Evolutionary conservation across 1,284 basidiomycete genomes (phyloP), one percentile per base, ranked within the genome.

Genomic region (Ustilago bromivora): DNA sequence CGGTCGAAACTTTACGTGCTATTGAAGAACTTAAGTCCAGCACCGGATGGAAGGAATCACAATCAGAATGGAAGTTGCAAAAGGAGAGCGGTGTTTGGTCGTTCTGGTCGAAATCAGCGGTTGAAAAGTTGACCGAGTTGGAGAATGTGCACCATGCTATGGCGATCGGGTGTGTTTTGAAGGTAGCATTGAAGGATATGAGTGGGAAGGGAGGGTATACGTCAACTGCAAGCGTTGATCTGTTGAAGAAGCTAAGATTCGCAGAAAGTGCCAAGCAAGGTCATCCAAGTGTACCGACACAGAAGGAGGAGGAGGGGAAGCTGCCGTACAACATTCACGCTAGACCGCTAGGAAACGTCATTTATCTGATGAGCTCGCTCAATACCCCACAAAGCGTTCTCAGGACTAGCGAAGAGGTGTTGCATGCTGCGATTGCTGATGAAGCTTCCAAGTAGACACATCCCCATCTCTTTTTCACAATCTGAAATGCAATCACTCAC

Each of bases 351-450:
- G 96, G 96, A 0, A 92, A 97, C 81, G 92, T 98, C 11, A 92
- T 93, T 12, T 99, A 99, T 87, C 92, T 98, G 86, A 98, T 99
- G 90, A 92, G 92, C 7, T 96, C 93, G 87, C 89, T 98, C 51
- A 95, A 95, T 82, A 94, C 93, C 19, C 78, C 83, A 3, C 10
- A 59, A 0, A 62, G 72, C 4, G 84, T 86, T 35, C 66, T 88
- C 9, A 53, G 83, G 4, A 56, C 57, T 0, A 73, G 88, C 15
- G 86, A 78, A 51, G 46, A 58, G 58, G 35, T 71, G 34, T 43
- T 78, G 28, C 38, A 36, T 54, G 40, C 57, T 0, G 76, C 71
- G 8, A 60, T 76, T 31, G 31, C 38, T 9, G 51, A 71, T 28
- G 59, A 60, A 19, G 43, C 43, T 46, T n/a, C 40, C 32, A 12